phyloP scores from a whole-genome alignment of 495 filamentous ascomycete species.

The Aspergillus leporis region DNA sequence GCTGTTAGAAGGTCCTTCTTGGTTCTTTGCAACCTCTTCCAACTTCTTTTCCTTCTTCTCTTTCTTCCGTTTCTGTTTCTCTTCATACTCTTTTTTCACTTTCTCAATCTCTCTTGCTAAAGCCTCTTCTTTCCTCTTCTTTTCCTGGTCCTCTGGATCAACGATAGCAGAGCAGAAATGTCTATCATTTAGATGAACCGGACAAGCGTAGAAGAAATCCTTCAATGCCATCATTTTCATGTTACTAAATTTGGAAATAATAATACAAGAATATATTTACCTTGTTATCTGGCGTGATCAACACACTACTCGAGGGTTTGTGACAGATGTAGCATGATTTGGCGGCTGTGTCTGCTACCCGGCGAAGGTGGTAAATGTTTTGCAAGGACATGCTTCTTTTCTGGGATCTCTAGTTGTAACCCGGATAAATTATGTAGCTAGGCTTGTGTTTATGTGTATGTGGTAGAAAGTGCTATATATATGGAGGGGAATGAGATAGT shows the following conservation, averaged over 20 bases:
- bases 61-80: constrained; percentile 42
- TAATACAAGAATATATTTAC: constrained; percentile 41
- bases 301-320: constrained; percentile 81
- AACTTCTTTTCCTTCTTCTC: constrained; percentile 39
- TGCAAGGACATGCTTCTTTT: constrained; percentile 55
- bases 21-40: constrained; percentile 41
- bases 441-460: neutral
- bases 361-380: constrained; percentile 85
- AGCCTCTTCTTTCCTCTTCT: constrained; percentile 63
- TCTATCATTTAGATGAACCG: constrained; percentile 78
- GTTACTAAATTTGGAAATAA: constrained; percentile 1
- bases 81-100: constrained; percentile 60
- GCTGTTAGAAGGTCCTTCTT: neutral
- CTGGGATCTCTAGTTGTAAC: neutral
- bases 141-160: constrained; percentile 71
- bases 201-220: constrained; percentile 95
- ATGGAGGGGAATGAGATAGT: neutral
- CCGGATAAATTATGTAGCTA: neutral
- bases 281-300: constrained; percentile 90
- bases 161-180: constrained; percentile 80
- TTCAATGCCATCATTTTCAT: constrained; percentile 30
- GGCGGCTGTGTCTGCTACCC: constrained; percentile 77
- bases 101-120: constrained; percentile 72
- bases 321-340: constrained; percentile 90
- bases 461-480: neutral